phyloP scores from a whole-genome alignment of 805 yeast genomes.

The Saturnispora hagleri region DNA sequence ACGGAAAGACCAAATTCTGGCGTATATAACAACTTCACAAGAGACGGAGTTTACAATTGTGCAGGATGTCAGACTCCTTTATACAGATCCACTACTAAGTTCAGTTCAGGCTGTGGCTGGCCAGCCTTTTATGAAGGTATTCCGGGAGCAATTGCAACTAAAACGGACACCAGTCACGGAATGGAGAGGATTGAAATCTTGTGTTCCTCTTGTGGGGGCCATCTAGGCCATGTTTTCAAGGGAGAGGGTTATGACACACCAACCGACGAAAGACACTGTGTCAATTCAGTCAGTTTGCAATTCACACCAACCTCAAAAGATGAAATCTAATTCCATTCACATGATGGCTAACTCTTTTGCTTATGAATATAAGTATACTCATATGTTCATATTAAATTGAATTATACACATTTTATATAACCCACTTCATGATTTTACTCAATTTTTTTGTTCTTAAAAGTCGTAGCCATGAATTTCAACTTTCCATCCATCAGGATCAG shows the following conservation, averaged over 20 bases:
- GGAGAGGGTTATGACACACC: constrained; percentile 89
- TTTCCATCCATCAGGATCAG: constrained; percentile 88
- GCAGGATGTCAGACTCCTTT: constrained; percentile 80
- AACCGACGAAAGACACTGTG: constrained; percentile 91
- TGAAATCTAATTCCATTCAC: not conserved
- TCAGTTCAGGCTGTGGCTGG: constrained; percentile 95
- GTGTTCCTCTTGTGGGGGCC: constrained; percentile 86
- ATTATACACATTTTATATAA: not conserved
- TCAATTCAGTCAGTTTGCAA: constrained; percentile 74
- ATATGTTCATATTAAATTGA: not conserved
- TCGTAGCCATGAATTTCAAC: constrained; percentile 48
- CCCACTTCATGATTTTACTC: not conserved
- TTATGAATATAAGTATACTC: not conserved
- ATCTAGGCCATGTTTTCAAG: constrained; percentile 88
- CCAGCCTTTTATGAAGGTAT: constrained; percentile 91
- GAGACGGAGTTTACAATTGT: constrained; percentile 65
- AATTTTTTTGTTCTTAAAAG: constrained; percentile 9
- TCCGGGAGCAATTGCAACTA: constrained; percentile 62
- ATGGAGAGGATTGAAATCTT: constrained; percentile 85
- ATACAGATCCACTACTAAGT: constrained; percentile 72
- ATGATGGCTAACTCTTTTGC: not conserved
- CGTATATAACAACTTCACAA: constrained; percentile 42
- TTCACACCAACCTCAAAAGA: constrained; percentile 28
- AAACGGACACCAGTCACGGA: constrained; percentile 57
- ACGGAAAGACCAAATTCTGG: constrained; percentile 66